These are phyloP conservation scores for Phalaenopsis aphrodite DNA, from an alignment of 106 monocot genomes.

Conservation along the genomic window DNA sequence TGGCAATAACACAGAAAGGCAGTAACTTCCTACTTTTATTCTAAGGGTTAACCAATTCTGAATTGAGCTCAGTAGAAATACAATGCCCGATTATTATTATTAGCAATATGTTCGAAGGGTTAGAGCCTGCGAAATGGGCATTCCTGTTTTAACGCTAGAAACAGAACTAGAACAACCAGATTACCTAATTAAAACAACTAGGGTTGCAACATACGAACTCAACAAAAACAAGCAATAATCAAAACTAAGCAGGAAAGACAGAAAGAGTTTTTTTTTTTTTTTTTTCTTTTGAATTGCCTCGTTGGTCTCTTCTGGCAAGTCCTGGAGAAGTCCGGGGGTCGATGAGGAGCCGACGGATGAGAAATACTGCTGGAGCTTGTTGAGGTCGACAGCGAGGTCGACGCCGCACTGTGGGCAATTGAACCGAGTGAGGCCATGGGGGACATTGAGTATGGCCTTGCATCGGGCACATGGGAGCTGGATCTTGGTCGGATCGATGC, in stretches of 20 bases:
- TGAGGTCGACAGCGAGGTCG: conserved; percentile 79
- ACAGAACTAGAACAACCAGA: not conserved
- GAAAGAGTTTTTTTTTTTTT: not conserved
- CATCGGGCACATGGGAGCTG: conserved; percentile 97
- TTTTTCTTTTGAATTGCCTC: conserved; percentile 23
- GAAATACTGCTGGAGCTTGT: conserved; percentile 53
- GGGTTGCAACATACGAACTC: not conserved
- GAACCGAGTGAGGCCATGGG: conserved; percentile 81
- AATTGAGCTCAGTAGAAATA: too few relatives aligned
- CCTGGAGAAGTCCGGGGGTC: conserved; percentile 6
- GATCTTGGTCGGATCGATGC: conserved; percentile 96
- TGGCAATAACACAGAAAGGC: too few relatives aligned
- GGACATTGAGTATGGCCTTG: conserved; percentile 93
- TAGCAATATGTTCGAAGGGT: too few relatives aligned
- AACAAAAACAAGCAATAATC: not conserved
- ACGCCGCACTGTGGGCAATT: conserved; percentile 92
- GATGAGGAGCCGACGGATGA: conserved; percentile 11
- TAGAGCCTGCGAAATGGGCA: too few relatives aligned
- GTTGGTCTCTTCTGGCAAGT: conserved; percentile 32
- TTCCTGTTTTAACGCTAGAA: too few relatives aligned
- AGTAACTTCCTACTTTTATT: too few relatives aligned
- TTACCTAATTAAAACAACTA: not conserved
- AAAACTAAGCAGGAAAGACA: not conserved
- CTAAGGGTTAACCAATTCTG: too few relatives aligned
- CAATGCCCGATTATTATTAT: too few relatives aligned